Evolutionary conservation across 371 early-diverging fungal genomes (phyloP), one percentile per base, ranked within the genome.

Genomic region (Apophysomyces sp.): DNA sequence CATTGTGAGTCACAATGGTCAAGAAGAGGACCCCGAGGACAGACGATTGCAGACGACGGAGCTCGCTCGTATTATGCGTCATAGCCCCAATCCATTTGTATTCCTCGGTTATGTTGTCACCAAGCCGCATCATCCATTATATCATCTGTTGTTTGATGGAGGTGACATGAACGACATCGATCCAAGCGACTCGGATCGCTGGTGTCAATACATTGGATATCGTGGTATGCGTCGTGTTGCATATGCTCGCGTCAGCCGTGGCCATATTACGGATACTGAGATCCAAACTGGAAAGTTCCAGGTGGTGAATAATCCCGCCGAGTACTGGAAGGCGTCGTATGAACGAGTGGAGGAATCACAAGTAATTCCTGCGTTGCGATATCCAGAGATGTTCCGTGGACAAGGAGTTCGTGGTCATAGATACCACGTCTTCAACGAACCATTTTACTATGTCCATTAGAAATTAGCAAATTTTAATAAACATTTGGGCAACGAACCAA

Each of bases 41-140:
- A 85, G 93, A 55, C 78, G 78, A 27, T 82, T 89, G 63, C 93
- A 93, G 73, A 93, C 92, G 5, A 88, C 89, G 7, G 88, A 89
- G 73, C 76, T 93, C 28, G 92, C 91, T 4, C 82, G 89, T 52
- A 87, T 93, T 65, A 88, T 90, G 84, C 82, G 87, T 41, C 85
- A 84, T 57, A 86, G 87, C 41, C 69, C 71, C 29, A 89, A 90
- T 62, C 93, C 93, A 41, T 84, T 92, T 69, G 82, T 93, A 21
- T 93, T 93, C 71, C 73, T 90, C 32, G 93, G 93, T 24, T 93
- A 93, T 63, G 93, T 93, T 18, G 93, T 93, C 12, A 90, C 92
- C 32, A 79, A 82, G 52, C 91, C 92, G n/a, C 81, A 82, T 13
- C 78, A 83, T 41, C 70, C 77, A 44, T 80, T 86, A 34, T 91